phyloP scores from a whole-genome alignment of 768 basidiomycete genomes.

The Cyclocybe aegerita region DNA sequence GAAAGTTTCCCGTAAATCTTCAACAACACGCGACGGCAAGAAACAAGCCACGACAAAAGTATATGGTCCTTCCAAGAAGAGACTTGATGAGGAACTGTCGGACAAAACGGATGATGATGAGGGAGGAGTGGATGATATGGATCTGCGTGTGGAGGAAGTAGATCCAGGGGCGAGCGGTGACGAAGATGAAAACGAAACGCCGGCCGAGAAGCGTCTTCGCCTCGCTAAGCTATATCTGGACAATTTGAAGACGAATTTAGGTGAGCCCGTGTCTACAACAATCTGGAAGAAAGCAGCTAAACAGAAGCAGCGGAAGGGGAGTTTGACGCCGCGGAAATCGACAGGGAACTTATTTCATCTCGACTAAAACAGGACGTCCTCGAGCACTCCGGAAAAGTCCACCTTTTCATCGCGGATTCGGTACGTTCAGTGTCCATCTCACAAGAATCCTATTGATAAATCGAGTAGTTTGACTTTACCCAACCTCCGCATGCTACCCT shows the following conservation, averaged over 20 bases:
- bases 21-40: slow-evolving; percentile 13
- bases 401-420: slow-evolving; percentile 74
- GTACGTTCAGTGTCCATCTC: slow-evolving; percentile 37
- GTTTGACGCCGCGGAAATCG: slow-evolving; percentile 94
- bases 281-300: background rate
- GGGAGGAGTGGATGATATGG: slow-evolving; percentile 68
- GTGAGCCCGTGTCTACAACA: slow-evolving; percentile 34
- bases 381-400: slow-evolving; percentile 85
- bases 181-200: slow-evolving; percentile 87
- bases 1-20: slow-evolving; percentile 25
- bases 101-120: slow-evolving; percentile 57
- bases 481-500: slow-evolving; percentile 47
- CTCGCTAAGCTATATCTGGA: slow-evolving; percentile 90
- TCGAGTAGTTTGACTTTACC: slow-evolving; percentile 55
- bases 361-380: slow-evolving; percentile 91
- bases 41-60: slow-evolving; percentile 22
- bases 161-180: slow-evolving; percentile 69
- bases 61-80: slow-evolving; percentile 21
- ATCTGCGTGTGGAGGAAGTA: slow-evolving; percentile 52
- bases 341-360: slow-evolving; percentile 88
- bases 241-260: slow-evolving; percentile 73
- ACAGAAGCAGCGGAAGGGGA: slow-evolving; percentile 69
- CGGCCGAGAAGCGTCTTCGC: slow-evolving; percentile 88
- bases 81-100: slow-evolving; percentile 67
- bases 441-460: background rate